A percentile compares a stretch with the other conserved stretches of the same genome.
phyloP scores from a whole-genome alignment of 225 moss, liverwort and hornwort genomes.

The Physcomitrellopsis africana region DNA sequence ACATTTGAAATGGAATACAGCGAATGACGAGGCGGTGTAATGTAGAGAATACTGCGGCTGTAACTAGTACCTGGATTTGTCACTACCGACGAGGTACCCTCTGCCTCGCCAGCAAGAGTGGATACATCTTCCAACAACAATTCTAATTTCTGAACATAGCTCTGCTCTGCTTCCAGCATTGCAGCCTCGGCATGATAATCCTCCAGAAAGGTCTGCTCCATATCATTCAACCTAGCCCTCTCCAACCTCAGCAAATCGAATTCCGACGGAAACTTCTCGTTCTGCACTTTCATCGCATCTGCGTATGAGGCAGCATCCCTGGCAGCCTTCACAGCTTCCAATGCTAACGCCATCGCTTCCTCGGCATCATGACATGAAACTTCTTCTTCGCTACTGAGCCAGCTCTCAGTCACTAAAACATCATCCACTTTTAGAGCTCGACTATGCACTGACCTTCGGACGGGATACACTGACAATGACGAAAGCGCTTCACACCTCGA shows the following conservation, averaged over 20 bases:
- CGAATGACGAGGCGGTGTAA: no score
- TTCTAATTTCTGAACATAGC: constrained; percentile 35
- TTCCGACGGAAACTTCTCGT: constrained; percentile 71
- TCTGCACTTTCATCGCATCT: constrained; percentile 54
- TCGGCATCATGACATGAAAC: constrained; percentile 51
- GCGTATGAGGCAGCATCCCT: constrained; percentile 68
- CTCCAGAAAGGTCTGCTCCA: constrained; percentile 62
- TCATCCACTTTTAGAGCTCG: constrained; percentile 48
- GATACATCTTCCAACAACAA: constrained; percentile 43
- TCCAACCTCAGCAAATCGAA: constrained; percentile 81
- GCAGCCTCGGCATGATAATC: constrained; percentile 44
- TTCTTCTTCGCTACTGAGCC: constrained; percentile 63
- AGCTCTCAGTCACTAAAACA: constrained; percentile 57
- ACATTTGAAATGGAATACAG: no score
- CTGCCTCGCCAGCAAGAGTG: constrained; percentile 29
- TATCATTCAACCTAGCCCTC: constrained; percentile 82
- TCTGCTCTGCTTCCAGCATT: constrained; percentile 47
- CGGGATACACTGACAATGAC: constrained; percentile 32
- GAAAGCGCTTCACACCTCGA: not conserved
- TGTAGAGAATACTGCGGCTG: not conserved
- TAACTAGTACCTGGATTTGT: constrained; percentile 32
- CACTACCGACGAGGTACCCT: constrained; percentile 23
- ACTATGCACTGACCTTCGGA: constrained; percentile 2
- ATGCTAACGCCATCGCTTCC: constrained; percentile 69
- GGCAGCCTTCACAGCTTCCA: constrained; percentile 77